phyloP scores from a whole-genome alignment of 2,329 filamentous ascomycete genomes.

The Plenodomus lindquistii region DNA sequence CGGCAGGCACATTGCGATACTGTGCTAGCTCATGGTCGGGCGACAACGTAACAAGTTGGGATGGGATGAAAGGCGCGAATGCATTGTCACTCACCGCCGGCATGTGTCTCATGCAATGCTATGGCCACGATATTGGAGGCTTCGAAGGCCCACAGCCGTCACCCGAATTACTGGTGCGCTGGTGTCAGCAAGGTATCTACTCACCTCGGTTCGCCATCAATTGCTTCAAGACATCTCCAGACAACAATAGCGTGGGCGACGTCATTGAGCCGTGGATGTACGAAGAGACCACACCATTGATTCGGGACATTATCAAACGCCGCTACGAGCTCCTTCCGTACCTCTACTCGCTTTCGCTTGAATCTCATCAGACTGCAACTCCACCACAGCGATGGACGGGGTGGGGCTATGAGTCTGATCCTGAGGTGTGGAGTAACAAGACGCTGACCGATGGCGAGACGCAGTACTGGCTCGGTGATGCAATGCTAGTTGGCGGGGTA shows the following conservation, averaged over 20 bases:
- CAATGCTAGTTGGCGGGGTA: constrained; percentile 68
- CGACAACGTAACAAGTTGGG: constrained; percentile 75
- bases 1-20: constrained; percentile 70
- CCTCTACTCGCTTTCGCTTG: constrained; percentile 67
- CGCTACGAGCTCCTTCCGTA: constrained; percentile 74
- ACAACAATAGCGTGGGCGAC: constrained; percentile 69
- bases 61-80: constrained; percentile 72
- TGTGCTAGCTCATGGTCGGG: constrained; percentile 75
- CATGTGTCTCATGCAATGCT: constrained; percentile 69
- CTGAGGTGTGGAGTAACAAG: constrained; percentile 64
- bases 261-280: constrained; percentile 83
- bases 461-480: constrained; percentile 74
- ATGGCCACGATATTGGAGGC: constrained; percentile 75
- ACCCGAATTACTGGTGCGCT: constrained; percentile 71
- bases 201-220: constrained; percentile 75
- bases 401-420: constrained; percentile 71
- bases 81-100: constrained; percentile 70
- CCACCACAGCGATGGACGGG: constrained; percentile 74
- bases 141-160: constrained; percentile 75
- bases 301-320: constrained; percentile 69
- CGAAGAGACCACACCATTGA: constrained; percentile 64
- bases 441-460: constrained; percentile 65
- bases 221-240: constrained; percentile 72
- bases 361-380: constrained; percentile 63
- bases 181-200: constrained; percentile 73